A percentile compares a stretch with the other conserved stretches of the same genome.
Conservation (phyloP, 148 eudicot genomes). For the Chenopodium formosanum region DNA sequence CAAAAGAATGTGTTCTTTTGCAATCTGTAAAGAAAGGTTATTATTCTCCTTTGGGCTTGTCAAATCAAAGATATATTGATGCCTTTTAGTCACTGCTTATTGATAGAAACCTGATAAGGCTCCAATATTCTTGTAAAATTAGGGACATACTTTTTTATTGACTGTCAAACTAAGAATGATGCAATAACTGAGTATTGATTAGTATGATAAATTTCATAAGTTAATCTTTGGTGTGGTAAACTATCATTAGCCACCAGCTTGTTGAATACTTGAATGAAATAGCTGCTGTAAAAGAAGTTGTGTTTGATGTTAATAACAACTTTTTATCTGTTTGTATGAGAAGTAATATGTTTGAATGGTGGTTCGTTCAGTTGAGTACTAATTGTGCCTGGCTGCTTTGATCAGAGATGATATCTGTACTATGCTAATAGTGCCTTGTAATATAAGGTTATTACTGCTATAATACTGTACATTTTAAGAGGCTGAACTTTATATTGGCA, state of each 20-base stretch:
- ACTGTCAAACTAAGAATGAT: background rate
- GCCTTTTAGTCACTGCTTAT: background rate
- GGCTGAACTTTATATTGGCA: background rate
- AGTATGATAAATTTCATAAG: background rate
- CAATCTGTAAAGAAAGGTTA: background rate
- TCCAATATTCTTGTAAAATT: background rate
- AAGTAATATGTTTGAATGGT: background rate
- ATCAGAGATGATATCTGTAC: background rate
- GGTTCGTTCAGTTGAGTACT: background rate
- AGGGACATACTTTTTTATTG: background rate
- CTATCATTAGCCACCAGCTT: background rate
- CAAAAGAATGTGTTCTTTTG: slow-evolving; percentile 9
- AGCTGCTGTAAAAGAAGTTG: background rate
- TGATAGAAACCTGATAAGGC: background rate
- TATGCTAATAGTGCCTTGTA: background rate
- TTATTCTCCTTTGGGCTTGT: slow-evolving; percentile 4
- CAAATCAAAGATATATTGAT: background rate
- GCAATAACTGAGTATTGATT: background rate
- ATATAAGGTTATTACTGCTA: background rate
- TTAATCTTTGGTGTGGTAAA: background rate
- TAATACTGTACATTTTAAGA: background rate
- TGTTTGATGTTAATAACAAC: background rate
- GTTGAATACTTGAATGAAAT: background rate
- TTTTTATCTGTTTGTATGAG: no score
- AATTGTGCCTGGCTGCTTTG: background rate